Evolutionary conservation across 177 flowering plant genomes (phyloP).

Genomic region (Vitis hybrid): DNA sequence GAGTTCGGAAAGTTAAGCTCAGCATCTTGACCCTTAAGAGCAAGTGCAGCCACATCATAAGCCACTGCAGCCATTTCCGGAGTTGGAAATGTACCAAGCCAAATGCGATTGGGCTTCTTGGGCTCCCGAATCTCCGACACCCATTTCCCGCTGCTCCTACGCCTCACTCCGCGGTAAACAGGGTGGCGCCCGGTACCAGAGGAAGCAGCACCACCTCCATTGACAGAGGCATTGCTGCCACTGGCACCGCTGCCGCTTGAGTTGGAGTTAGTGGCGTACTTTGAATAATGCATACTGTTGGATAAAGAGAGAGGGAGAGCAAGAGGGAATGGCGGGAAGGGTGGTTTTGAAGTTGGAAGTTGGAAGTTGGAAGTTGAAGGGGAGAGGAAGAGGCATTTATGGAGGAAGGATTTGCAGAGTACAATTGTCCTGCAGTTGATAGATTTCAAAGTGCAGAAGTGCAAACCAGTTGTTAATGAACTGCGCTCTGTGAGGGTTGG

Average conservation of each 20-base stretch:
- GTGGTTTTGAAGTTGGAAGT: slow-evolving; percentile 2
- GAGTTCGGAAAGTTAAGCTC: slow-evolving; percentile 68
- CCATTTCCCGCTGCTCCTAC: slow-evolving; percentile 63
- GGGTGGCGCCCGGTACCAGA: slow-evolving; percentile 33
- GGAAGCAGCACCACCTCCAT: neutral
- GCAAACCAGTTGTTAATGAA: slow-evolving; percentile 54
- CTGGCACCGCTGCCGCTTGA: slow-evolving; percentile 5
- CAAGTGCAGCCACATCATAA: slow-evolving; percentile 72
- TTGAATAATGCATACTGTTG: slow-evolving; percentile 15
- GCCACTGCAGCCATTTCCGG: slow-evolving; percentile 84
- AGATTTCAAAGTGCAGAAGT: slow-evolving; percentile 15
- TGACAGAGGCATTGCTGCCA: neutral
- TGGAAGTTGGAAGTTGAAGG: slow-evolving; percentile 8
- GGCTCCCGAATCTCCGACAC: slow-evolving; percentile 78
- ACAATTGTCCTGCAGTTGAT: neutral
- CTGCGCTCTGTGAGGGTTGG: slow-evolving; percentile 22
- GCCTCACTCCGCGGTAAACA: slow-evolving; percentile 54
- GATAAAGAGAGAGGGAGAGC: neutral
- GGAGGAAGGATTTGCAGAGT: neutral
- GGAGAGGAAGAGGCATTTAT: slow-evolving; percentile 28
- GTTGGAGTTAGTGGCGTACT: neutral
- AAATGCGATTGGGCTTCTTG: slow-evolving; percentile 53
- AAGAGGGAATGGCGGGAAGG: slow-evolving; percentile 21
- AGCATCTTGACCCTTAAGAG: slow-evolving; percentile 57
- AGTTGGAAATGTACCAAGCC: slow-evolving; percentile 69